Evolutionary conservation across 148 eudicot genomes (phyloP).

Genomic region (Euryodendron excelsum): DNA sequence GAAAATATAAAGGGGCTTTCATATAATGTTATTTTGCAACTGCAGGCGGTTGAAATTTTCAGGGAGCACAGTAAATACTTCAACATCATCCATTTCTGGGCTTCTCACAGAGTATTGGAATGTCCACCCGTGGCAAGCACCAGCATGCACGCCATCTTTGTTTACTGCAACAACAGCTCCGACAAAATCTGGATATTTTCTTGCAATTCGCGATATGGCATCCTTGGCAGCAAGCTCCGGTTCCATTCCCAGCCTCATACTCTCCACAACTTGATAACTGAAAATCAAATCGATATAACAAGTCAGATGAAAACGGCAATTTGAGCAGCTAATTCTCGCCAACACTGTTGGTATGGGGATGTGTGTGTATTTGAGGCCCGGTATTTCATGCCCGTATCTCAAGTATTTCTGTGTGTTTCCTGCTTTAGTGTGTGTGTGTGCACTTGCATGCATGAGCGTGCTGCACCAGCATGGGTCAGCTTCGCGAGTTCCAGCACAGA

Average conservation of each 20-base stretch:
- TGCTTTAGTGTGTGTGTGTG: no score
- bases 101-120: constrained; percentile 83
- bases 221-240: constrained; percentile 80
- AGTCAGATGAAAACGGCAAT: neutral
- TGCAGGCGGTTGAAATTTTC: neutral
- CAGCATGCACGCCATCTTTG: constrained; percentile 71
- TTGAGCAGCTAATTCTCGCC: neutral
- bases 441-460: no score
- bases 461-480: no score
- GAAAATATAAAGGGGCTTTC: neutral
- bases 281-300: neutral
- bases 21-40: neutral
- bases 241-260: constrained; percentile 89
- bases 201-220: constrained; percentile 76
- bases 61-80: constrained; percentile 68
- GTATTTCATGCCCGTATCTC: no score
- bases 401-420: no score
- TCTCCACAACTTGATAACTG: constrained; percentile 97
- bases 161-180: constrained; percentile 84
- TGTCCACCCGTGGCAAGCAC: constrained; percentile 99
- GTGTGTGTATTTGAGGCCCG: no score
- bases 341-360: neutral
- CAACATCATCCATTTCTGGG: constrained; percentile 64
- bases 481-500: no score
- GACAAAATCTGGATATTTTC: constrained; percentile 73